These are phyloP conservation scores for Metschnikowia noctiluminum DNA, from an alignment of 805 yeast species.

Conservation along the genomic window DNA sequence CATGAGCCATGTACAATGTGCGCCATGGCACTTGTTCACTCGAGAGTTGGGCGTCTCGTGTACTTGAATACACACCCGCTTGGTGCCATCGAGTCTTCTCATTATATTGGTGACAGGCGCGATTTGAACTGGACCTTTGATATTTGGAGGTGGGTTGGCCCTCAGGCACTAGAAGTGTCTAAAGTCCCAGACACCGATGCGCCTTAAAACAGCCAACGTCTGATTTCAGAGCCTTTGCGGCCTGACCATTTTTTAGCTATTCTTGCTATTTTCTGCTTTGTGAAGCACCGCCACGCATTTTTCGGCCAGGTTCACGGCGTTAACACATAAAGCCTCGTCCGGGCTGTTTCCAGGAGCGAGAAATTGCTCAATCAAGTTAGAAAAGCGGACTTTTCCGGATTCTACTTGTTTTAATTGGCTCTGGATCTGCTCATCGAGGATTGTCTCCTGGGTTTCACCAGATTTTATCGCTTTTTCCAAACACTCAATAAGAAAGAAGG, in stretches of 20 bases:
- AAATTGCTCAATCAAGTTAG: neutral
- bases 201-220: neutral
- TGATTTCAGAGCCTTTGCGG: too few relatives aligned
- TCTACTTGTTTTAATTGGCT: conserved; percentile 2
- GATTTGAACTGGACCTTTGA: conserved; percentile 86
- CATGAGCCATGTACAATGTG: conserved; percentile 98
- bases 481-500: neutral
- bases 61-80: conserved; percentile 47
- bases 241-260: neutral
- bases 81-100: conserved; percentile 60
- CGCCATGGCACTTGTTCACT: conserved; percentile 91
- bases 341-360: neutral
- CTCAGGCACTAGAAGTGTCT: neutral
- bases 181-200: neutral
- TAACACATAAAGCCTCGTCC: neutral
- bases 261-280: neutral
- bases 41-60: conserved; percentile 68
- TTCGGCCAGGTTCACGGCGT: conserved; percentile 1
- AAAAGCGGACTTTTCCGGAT: neutral
- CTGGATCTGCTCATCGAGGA: conserved; percentile 1
- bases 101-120: conserved; percentile 70
- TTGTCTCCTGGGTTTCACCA: conserved; percentile 1
- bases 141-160: conserved; percentile 67
- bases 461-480: conserved; percentile 1
- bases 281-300: conserved; percentile 3